A percentile compares a stretch with the other conserved stretches of the same genome.
Conservation (phyloP, 106 monocot species). For the Platanthera guangdongensis region DNA sequence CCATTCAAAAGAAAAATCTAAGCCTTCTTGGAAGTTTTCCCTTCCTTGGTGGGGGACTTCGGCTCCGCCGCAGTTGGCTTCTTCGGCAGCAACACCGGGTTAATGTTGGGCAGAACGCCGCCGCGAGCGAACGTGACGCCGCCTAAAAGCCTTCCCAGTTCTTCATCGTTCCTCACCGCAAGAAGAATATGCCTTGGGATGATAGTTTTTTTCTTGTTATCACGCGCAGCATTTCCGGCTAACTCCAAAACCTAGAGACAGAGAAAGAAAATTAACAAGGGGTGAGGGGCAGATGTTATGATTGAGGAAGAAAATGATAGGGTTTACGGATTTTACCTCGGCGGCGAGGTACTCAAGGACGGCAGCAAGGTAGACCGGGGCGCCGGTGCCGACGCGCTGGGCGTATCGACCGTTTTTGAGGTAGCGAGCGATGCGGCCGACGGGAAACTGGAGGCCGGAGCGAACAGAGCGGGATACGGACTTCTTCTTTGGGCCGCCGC, state of each 20-base stretch:
- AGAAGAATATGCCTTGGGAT: conserved; percentile 10
- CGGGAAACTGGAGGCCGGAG: conserved; percentile 37
- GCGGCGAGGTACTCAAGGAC: conserved; percentile 67
- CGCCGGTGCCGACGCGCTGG: conserved; percentile 50
- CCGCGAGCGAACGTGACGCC: conserved; percentile 14
- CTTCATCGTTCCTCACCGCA: conserved; percentile 14
- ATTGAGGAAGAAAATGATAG: not conserved
- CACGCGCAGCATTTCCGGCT: conserved; percentile 15
- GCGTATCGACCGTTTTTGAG: conserved; percentile 54
- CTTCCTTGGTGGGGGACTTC: conserved; percentile 13
- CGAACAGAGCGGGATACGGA: conserved; percentile 21
- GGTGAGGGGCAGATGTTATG: conserved; percentile 10
- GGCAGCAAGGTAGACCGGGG: conserved; percentile 62
- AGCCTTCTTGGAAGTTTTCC: conserved; percentile 28
- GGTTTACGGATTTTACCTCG: conserved; percentile 22
- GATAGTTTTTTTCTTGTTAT: conserved; percentile 12
- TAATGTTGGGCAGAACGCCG: conserved; percentile 49
- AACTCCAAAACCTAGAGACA: conserved; percentile 12
- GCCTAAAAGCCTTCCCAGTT: conserved; percentile 7
- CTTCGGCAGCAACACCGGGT: conserved; percentile 50
- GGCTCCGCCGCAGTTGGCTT: conserved; percentile 18
- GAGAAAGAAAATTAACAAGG: not conserved
- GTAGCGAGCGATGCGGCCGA: conserved; percentile 28
- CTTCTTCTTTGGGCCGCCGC: conserved; percentile 23
- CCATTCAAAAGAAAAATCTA: not conserved